Evolutionary conservation across 345 rosid genomes (phyloP).

Genomic region (Hibiscus syriacus): DNA sequence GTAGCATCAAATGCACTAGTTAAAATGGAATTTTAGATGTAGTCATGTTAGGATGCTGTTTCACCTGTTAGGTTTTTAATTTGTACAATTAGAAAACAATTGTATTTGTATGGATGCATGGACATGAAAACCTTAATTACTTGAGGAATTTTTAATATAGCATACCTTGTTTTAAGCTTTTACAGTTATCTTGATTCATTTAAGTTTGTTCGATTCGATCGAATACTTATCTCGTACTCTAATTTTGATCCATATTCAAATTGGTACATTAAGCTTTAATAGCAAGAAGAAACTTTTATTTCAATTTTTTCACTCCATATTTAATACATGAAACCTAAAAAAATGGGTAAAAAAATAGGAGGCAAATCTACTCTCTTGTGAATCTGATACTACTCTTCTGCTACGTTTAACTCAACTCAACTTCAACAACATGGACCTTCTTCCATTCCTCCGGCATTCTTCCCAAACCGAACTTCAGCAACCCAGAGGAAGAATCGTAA

Average conservation of each 20-base stretch:
- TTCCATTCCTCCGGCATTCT: constrained; percentile 40
- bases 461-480: constrained; percentile 40
- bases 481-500: constrained; percentile 41
- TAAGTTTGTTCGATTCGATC: no score
- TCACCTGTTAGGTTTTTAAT: constrained; percentile 1
- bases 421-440: constrained; percentile 37
- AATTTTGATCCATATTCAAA: no score
- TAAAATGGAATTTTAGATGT: constrained; percentile 51
- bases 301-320: background rate
- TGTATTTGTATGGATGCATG: constrained; percentile 13
- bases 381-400: background rate
- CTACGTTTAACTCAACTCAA: constrained; percentile 21
- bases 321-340: background rate
- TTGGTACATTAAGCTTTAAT: no score
- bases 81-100: constrained; percentile 12
- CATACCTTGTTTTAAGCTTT: background rate
- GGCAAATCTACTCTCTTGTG: background rate
- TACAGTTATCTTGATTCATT: background rate
- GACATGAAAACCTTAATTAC: constrained; percentile 12
- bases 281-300: background rate
- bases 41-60: constrained; percentile 16
- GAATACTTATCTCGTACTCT: no score
- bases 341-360: constrained; percentile 5
- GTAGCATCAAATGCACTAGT: constrained; percentile 37
- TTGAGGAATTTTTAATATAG: background rate